These are phyloP conservation scores for Pneumocystis murina DNA, from an alignment of 1,139 yeast species.

Conservation along the genomic window DNA sequence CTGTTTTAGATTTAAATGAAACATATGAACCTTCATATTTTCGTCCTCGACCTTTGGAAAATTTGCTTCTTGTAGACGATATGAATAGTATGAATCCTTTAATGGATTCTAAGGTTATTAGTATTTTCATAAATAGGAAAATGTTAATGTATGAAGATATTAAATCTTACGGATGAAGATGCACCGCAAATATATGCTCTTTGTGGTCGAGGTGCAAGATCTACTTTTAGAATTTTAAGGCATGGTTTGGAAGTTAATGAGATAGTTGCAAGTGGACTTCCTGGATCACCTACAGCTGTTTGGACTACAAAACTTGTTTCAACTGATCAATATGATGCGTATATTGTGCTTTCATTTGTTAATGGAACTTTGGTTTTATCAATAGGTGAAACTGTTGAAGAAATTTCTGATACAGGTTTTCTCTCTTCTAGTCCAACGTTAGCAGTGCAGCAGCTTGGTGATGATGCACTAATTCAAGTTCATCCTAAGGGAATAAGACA, in stretches of 20 bases:
- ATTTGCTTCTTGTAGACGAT: conserved; percentile 44
- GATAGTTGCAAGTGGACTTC: conserved; percentile 58
- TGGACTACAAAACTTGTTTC: conserved; percentile 41
- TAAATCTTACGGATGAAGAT: conserved; percentile 22
- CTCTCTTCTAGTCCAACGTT: conserved; percentile 45
- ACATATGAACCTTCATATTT: conserved; percentile 21
- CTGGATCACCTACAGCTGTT: conserved; percentile 44
- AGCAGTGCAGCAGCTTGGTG: conserved; percentile 57
- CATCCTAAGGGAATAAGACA: conserved; percentile 62
- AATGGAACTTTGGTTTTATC: conserved; percentile 60
- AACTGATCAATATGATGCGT: conserved; percentile 41
- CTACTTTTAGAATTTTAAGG: conserved; percentile 38
- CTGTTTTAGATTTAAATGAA: conserved; percentile 14
- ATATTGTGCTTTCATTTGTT: conserved; percentile 50
- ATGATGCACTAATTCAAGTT: conserved; percentile 51
- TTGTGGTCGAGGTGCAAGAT: conserved; percentile 29
- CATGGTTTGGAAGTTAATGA: conserved; percentile 49
- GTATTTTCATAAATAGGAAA: not conserved
- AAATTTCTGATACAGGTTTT: conserved; percentile 53
- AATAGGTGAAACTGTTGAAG: conserved; percentile 68
- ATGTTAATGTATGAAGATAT: conserved; percentile 16
- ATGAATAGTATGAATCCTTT: conserved; percentile 46
- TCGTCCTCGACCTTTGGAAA: conserved; percentile 30
- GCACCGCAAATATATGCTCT: conserved; percentile 28
- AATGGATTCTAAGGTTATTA: conserved; percentile 28